These are phyloP conservation scores for Eucalyptus sideroxylon DNA, from an alignment of 345 rosid genomes.

Conservation along the genomic window DNA sequence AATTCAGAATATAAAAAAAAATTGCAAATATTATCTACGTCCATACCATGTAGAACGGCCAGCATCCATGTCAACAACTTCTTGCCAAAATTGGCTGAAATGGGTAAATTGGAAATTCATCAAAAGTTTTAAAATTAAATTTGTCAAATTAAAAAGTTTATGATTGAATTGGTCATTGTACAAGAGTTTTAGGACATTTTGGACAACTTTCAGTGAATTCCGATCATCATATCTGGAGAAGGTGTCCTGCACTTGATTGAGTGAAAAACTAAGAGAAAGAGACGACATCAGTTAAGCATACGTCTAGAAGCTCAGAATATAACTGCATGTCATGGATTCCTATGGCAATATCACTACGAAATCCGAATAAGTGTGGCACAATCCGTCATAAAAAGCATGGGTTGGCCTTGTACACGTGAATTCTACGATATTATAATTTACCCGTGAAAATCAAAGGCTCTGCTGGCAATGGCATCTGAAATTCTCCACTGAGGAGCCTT, in stretches of 20 bases:
- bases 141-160: too few relatives aligned
- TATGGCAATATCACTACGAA: neutral
- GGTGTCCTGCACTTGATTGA: neutral
- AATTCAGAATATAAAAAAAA: too few relatives aligned
- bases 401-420: neutral
- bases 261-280: too few relatives aligned
- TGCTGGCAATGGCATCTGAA: neutral
- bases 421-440: neutral
- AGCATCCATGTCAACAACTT: too few relatives aligned
- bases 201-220: neutral
- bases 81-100: neutral
- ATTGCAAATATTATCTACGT: too few relatives aligned
- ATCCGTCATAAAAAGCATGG: too few relatives aligned
- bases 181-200: too few relatives aligned
- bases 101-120: neutral
- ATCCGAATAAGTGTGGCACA: neutral
- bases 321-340: too few relatives aligned
- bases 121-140: too few relatives aligned
- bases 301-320: too few relatives aligned
- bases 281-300: too few relatives aligned
- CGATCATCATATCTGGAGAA: neutral
- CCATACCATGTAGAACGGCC: rapidly evolving
- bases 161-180: neutral
- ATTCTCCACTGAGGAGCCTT: neutral
- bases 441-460: neutral